Percentiles rank a stretch among this genome's conserved stretches.
Conservation (phyloP, 306 rosid genomes). For the Echinosophora koreensis region DNA sequence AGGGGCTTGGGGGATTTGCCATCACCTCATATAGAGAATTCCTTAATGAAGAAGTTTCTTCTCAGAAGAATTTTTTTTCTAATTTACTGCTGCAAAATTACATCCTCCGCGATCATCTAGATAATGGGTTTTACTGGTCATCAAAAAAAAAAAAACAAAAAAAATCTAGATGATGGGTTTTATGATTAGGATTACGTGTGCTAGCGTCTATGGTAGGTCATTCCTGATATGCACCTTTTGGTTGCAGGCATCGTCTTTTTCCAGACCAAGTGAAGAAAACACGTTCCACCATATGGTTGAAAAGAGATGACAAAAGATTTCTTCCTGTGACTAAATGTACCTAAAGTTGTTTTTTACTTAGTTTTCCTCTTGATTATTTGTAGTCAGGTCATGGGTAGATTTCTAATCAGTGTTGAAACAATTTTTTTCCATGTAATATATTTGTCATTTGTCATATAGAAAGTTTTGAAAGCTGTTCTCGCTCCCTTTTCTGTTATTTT, state of each 20-base stretch:
- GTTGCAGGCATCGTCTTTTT: constrained; percentile 77
- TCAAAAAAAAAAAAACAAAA: too few relatives aligned
- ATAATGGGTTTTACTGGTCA: not conserved
- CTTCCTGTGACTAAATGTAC: constrained; percentile 60
- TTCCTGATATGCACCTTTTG: constrained; percentile 44
- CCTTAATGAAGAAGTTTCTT: constrained; percentile 4
- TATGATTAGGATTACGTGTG: not conserved
- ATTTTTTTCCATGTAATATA: constrained; percentile 4
- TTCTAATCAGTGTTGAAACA: not conserved
- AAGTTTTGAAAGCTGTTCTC: constrained; percentile 8
- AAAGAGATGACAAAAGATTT: constrained; percentile 74
- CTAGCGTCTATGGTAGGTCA: constrained; percentile 17
- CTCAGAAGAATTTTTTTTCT: not conserved
- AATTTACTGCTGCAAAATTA: constrained; percentile 15
- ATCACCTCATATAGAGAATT: not conserved
- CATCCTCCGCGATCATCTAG: not conserved
- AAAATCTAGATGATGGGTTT: not conserved
- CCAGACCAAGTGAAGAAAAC: constrained; percentile 82
- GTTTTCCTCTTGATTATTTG: constrained; percentile 12
- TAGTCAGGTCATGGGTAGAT: constrained; percentile 40
- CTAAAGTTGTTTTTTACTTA: constrained; percentile 24
- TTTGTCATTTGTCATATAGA: constrained; percentile 34
- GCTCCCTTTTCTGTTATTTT: not conserved
- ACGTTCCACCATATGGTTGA: constrained; percentile 86
- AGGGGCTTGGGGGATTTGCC: constrained; percentile 8